Percentiles rank a stretch among this genome's conserved stretches.
phyloP scores from a whole-genome alignment of 169 alveolate genomes.

The Cyclospora cayetanensis region DNA sequence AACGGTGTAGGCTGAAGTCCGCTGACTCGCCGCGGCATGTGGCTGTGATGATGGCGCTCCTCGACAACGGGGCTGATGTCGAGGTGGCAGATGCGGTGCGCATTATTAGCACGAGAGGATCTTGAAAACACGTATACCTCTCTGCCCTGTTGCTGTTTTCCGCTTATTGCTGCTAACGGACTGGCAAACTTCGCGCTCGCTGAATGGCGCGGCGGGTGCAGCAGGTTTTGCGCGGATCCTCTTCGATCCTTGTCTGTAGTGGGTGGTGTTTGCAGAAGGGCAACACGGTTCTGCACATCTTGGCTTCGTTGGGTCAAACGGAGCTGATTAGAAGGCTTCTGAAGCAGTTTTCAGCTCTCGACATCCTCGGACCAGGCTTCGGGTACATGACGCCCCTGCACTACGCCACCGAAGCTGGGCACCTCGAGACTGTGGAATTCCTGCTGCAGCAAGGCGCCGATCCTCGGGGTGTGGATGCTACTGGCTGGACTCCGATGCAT shows the following conservation, averaged over 20 bases:
- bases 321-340: slow-evolving; percentile 33
- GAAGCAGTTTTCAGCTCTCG: slow-evolving; percentile 35
- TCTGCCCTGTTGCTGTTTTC: too few species aligned
- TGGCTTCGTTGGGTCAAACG: slow-evolving; percentile 61
- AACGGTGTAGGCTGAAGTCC: slow-evolving; percentile 44
- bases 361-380: slow-evolving; percentile 67
- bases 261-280: slow-evolving; percentile 54
- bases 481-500: slow-evolving; percentile 72
- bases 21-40: slow-evolving; percentile 4
- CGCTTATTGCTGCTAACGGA: too few species aligned
- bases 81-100: slow-evolving; percentile 52
- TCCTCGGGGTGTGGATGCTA: slow-evolving; percentile 63
- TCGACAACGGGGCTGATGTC: slow-evolving; percentile 36
- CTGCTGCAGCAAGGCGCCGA: slow-evolving; percentile 62
- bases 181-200: too few species aligned
- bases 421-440: slow-evolving; percentile 59
- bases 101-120: neutral
- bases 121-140: too few species aligned
- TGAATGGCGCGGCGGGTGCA: too few species aligned
- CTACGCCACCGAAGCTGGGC: slow-evolving; percentile 66
- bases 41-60: slow-evolving; percentile 39
- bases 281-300: slow-evolving; percentile 59
- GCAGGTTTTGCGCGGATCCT: too few species aligned
- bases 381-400: slow-evolving; percentile 69
- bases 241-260: too few species aligned